Base-by-base conservation (phyloP, 257 asterid genomes). In the Solanum virginianum region DNA sequence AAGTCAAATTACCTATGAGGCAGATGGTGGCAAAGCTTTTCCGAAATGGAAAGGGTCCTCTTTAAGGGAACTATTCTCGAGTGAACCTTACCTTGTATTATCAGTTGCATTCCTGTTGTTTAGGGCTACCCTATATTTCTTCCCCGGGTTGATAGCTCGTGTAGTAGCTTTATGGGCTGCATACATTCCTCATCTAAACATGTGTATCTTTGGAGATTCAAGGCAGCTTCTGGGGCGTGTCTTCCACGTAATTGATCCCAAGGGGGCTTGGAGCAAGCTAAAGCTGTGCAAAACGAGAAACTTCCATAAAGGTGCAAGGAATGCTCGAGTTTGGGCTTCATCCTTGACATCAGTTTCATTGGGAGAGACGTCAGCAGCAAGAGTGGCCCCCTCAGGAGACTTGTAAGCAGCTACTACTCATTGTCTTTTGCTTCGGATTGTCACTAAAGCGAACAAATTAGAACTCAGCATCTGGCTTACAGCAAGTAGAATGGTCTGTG, bases 271-370 rank as follows among this genome's bases (percentile, higher is more conserved):
- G 96, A 90, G 86, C 84, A 91, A 90, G 90, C 87, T 92, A 74
- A 91, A 90, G 85, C 88, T 89, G 18, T 88, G 90, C 86, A 94
- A 93, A 89, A 86, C 90, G 43, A 89, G 95, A 83, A 95, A 89
- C 89, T 89, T 94, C 84, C 95, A 87, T 53, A 85, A 71, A 72
- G 93, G 97, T n/a, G 96, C 97, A 5, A 86, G 91, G 87, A 93
- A 88, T 85, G 97, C 97, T 70, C 89, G 91, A 85, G 97, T 93
- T 62, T 94, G 97, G 98, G 98, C 97, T 13, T 94, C 94, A 2
- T 95, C 98, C 17, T 84, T 94, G 86, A 92, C 98, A 22, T 92
- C 96, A 2, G 94, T 94, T 29, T 94, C 97, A 22, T 81, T 91
- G 82, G 95, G 96, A 56, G 88, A 92, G 89, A 75, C 96, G 0